A percentile compares a stretch with the other conserved stretches of the same genome.
phyloP scores from a whole-genome alignment of 73 alveolate genomes.

The Uronychia binucleata region DNA sequence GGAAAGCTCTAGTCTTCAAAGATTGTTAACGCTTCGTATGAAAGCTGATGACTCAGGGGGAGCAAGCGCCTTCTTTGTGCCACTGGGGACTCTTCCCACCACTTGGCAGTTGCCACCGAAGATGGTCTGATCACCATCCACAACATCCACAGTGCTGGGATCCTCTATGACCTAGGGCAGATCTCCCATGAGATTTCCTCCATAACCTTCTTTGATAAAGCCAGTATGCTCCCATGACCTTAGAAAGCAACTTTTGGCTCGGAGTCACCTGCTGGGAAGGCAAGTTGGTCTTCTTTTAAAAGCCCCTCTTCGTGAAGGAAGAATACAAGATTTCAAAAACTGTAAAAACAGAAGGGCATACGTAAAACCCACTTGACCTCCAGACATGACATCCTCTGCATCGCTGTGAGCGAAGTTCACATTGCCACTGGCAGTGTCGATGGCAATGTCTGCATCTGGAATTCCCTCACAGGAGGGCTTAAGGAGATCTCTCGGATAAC shows the following conservation, averaged over 20 bases:
- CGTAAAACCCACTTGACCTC: background rate
- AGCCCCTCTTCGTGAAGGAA: conserved; percentile 28
- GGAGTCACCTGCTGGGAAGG: conserved; percentile 60
- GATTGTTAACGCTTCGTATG: background rate
- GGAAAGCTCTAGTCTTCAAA: conserved; percentile 3
- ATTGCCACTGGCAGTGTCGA: conserved; percentile 57
- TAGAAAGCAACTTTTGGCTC: conserved; percentile 50
- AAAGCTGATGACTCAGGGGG: conserved; percentile 18
- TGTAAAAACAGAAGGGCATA: background rate
- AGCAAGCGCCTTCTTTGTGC: background rate
- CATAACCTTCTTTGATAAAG: conserved; percentile 20
- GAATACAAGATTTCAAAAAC: conserved; percentile 5
- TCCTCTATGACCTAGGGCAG: conserved; percentile 22
- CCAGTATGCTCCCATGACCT: background rate
- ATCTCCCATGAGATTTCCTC: conserved; percentile 35
- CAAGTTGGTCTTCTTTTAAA: conserved; percentile 29
- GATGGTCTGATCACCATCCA: conserved; percentile 50
- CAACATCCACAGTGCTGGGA: conserved; percentile 48
- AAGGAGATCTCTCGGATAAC: conserved; percentile 14
- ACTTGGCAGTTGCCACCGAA: conserved; percentile 50
- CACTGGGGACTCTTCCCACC: conserved; percentile 18
- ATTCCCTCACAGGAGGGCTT: conserved; percentile 38
- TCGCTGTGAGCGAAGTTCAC: conserved; percentile 34
- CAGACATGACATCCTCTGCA: conserved; percentile 26
- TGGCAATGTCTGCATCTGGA: conserved; percentile 46